A percentile compares a stretch with the other conserved stretches of the same genome.
phyloP scores from a whole-genome alignment of 2,329 filamentous ascomycete species.

The Fusarium udum region DNA sequence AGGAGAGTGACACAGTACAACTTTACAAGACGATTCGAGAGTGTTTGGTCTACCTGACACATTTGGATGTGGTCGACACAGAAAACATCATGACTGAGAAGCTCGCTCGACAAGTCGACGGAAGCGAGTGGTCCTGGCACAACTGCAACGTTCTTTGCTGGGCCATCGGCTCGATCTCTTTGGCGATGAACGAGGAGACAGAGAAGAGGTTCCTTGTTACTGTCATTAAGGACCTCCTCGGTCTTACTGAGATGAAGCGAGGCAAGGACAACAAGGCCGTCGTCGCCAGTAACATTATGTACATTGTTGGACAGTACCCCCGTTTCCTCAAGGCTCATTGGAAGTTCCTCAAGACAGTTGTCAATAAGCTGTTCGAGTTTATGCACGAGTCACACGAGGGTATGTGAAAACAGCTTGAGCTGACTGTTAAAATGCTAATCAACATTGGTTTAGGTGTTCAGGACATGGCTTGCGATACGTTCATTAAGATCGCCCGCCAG shows the following conservation, averaged over 20 bases:
- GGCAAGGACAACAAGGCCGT: constrained; percentile 99
- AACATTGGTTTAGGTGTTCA: constrained; percentile 74
- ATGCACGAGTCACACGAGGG: constrained; percentile 99
- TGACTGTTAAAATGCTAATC: constrained; percentile 38
- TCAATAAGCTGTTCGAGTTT: constrained; percentile 99
- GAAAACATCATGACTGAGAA: constrained; percentile 99
- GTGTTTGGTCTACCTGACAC: constrained; percentile 95
- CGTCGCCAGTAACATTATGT: constrained; percentile 99
- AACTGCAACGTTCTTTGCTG: constrained; percentile 99
- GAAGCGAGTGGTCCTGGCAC: constrained; percentile 97
- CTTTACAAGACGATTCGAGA: constrained; percentile 99
- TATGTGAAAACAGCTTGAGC: constrained; percentile 49
- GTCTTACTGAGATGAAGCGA: constrained; percentile 98
- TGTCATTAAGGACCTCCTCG: constrained; percentile 97
- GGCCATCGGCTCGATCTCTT: constrained; percentile 98
- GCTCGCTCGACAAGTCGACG: constrained; percentile 92
- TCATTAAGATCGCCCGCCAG: constrained; percentile 99
- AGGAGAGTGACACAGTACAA: constrained; percentile 98
- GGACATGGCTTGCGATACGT: constrained; percentile 99
- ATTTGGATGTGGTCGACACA: constrained; percentile 96
- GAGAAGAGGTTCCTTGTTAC: constrained; percentile 98
- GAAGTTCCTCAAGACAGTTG: constrained; percentile 99
- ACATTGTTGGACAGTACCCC: constrained; percentile 98
- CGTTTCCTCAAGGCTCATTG: constrained; percentile 98
- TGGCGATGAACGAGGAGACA: constrained; percentile 99